Base-by-base conservation (phyloP, 495 filamentous ascomycete species). In the Neurospora cerealis region DNA sequence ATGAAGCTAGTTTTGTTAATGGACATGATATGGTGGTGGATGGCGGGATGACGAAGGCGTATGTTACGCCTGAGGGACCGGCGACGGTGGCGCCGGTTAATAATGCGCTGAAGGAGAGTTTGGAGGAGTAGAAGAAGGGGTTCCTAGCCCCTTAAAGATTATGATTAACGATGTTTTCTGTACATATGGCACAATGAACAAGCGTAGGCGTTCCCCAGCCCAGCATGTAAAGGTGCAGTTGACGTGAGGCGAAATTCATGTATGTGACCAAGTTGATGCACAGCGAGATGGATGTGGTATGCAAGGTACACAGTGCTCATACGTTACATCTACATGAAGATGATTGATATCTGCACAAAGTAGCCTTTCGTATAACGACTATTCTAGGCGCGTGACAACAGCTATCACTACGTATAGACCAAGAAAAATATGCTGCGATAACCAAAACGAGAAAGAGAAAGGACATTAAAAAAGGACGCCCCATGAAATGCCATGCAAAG, bases 11-110 rank as follows among this genome's bases (percentile, higher is more conserved):
- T 83, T 99, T 97, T 75, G 91, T 98, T 69, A 98, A 96, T 74
- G 96, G 93, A 3, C 83, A 87, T 69, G 96, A 98, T 76, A 96
- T 99, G 83, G 90, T 95, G 9, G 95, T 98, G n/a, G 96, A 98
- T 78, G 95, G 95, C 54, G 96, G 96, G 36, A 93, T 99, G 93
- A 95, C 89, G 75, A 97, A 92, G 87, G 94, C 95, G 32, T 98
- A 98, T 81, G 92, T 97, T 39, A 98, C 96, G 4, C 88, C 95
- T 4, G 93, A 98, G 82, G 95, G 95, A 24, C 90, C 91, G 3
- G 84, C 94, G 4, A 84, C 90, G 15, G 75, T 85, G 75, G 88
- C 92, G 13, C 95, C 95, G 32, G 81, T 83, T 78, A 98, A 97
- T 83, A 89, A 90, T 74, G 87, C 87, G 21, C 75, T 80, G 36